Conservation (phyloP, 352 stramenopile species). For the Phytophthora europaea region DNA sequence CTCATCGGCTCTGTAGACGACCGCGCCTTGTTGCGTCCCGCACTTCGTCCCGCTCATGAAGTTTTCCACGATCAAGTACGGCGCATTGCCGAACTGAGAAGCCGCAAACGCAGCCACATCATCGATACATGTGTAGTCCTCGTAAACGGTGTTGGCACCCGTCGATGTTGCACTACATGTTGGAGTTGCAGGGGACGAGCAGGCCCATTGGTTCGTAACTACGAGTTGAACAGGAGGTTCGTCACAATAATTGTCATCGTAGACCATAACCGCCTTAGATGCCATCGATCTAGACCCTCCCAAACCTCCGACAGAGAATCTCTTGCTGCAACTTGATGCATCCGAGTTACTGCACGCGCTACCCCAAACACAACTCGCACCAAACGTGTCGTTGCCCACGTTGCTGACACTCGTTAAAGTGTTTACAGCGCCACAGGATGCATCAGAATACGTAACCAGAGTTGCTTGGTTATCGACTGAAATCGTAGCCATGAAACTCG, state of each 20-base stretch:
- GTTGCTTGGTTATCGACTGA: conserved; percentile 1
- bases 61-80: conserved; percentile 14
- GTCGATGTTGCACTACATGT: neutral
- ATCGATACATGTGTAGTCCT: conserved; percentile 3
- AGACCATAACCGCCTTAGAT: neutral
- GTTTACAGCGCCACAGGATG: neutral
- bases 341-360: neutral
- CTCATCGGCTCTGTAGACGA: conserved; percentile 16
- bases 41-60: conserved; percentile 10
- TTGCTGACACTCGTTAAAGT: neutral
- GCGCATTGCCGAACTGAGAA: neutral
- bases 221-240: conserved; percentile 6
- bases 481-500: conserved; percentile 10
- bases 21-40: neutral
- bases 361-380: neutral
- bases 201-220: conserved; percentile 10
- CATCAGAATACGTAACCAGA: neutral
- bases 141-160: neutral
- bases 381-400: neutral
- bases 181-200: neutral
- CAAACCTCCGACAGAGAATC: conserved; percentile 11
- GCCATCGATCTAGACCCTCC: neutral
- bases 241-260: conserved; percentile 8
- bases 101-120: conserved; percentile 4
- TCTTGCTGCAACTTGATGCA: conserved; percentile 12